Evolutionary conservation across 1,284 basidiomycete genomes (phyloP), one percentile per base, ranked within the genome.

Genomic region (Cronartium ribicola): DNA sequence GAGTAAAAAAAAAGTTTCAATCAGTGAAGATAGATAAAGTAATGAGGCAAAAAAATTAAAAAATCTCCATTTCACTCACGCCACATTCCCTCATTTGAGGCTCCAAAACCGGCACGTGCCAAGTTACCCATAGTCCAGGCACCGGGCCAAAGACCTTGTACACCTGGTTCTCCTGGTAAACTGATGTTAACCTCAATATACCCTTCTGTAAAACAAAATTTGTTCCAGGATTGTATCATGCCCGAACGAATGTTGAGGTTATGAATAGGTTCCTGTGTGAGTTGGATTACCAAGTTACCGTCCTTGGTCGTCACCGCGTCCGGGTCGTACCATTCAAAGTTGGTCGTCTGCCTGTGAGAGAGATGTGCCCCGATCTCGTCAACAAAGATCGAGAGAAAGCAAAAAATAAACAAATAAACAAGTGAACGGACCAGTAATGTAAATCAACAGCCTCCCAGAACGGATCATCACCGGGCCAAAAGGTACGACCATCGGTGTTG

Each of bases 81-180:
- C 88, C 88, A 90, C 78, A 86, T 84, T 10, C 91, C 92, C 70
- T 94, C 90, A 2, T 89, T 89, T 0, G 89, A 88, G 0, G 89
- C 91, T 22, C 88, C 85, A 80, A 91, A 89, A 2, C 92, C 92
- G 0, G 92, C 88, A 66, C 92, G 83, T 0, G 88, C 92, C 3
- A 96, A 85, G 79, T 95, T 95, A 4, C 92, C 92, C 90, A 96
- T 91, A 5, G 89, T 91, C 92, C 92, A 94, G 76, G 89, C 44
- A 61, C 77, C 78, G 3, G 81, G 80, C 81, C 79, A 82, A 76
- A 78, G 79, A 5, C 84, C 84, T n/a, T 81, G 79, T 5, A 81
- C 79, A 71, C 84, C 84, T 78, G 85, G 87, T 17, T 83, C 82
- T 0, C 94, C 95, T 0, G 95, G 94, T 10, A 97, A 83, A n/a